These are phyloP conservation scores for Aspergillus alliaceus DNA, from an alignment of 2,329 filamentous ascomycete genomes.

Conservation along the genomic window DNA sequence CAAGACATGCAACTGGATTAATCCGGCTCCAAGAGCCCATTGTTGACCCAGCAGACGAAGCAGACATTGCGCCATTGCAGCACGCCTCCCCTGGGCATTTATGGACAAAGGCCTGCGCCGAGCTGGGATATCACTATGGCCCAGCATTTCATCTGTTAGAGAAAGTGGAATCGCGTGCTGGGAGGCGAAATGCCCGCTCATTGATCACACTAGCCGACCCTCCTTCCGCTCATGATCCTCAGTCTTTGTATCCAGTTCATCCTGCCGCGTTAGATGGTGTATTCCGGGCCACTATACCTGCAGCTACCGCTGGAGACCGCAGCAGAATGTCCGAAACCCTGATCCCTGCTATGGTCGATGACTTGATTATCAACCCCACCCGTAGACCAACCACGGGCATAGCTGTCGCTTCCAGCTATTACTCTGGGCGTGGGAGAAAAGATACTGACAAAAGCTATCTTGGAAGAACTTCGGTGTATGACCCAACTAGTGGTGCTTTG, in stretches of 20 bases:
- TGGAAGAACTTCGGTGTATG: constrained; percentile 3
- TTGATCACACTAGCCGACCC: constrained; percentile 5
- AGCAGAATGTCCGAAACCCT: not conserved
- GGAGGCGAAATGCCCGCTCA: not conserved
- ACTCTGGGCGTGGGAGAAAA: constrained; percentile 3
- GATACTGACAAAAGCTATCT: constrained; percentile 4
- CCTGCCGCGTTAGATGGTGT: constrained; percentile 7
- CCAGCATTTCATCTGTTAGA: constrained; percentile 8
- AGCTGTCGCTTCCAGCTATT: constrained; percentile 1
- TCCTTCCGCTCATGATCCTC: not conserved
- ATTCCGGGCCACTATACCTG: constrained; percentile 3
- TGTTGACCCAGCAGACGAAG: not conserved
- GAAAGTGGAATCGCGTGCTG: constrained; percentile 8
- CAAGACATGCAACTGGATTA: constrained; percentile 1
- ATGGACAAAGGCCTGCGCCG: constrained; percentile 11
- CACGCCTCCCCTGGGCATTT: constrained; percentile 2
- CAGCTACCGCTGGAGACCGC: not conserved
- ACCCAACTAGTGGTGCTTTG: constrained; percentile 3
- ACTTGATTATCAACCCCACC: constrained; percentile 7
- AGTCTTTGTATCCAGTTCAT: constrained; percentile 6
- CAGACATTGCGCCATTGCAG: constrained; percentile 5
- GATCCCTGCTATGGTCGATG: constrained; percentile 6
- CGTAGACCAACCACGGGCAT: not conserved
- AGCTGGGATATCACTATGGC: constrained; percentile 6
- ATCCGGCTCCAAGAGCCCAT: constrained; percentile 5